Conservation (phyloP, 2,329 filamentous ascomycete genomes). For the Phaeoacremonium minimum region DNA sequence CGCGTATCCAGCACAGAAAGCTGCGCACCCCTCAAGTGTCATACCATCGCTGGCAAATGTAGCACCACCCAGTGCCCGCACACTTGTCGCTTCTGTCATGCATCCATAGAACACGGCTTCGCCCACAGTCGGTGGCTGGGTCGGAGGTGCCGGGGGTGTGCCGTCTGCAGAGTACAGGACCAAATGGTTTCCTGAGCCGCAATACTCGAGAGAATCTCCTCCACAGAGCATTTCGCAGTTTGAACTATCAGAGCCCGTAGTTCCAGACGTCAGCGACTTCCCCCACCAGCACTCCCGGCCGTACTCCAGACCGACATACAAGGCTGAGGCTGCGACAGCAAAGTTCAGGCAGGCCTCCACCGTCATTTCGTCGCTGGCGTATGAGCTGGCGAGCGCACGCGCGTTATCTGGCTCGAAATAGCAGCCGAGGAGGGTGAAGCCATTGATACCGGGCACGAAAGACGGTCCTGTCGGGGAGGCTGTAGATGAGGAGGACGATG, state of each 20-base stretch:
- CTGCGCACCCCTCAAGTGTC: conserved; percentile 33
- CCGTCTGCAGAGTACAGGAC: background rate
- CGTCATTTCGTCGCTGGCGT: background rate
- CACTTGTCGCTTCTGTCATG: conserved; percentile 25
- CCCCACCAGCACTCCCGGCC: background rate
- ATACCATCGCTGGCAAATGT: conserved; percentile 23
- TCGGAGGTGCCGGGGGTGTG: background rate
- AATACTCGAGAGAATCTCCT: background rate
- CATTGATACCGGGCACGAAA: too few species aligned
- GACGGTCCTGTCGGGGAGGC: too few species aligned
- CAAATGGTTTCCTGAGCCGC: background rate
- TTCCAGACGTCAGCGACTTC: conserved; percentile 9
- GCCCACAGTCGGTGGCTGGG: background rate
- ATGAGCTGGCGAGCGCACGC: background rate
- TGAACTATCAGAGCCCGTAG: conserved; percentile 14
- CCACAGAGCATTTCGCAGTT: conserved; percentile 12
- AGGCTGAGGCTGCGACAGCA: background rate
- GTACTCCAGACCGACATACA: background rate
- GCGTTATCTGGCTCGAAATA: background rate
- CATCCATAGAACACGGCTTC: conserved; percentile 35
- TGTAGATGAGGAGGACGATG: too few species aligned
- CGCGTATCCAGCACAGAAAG: too few species aligned
- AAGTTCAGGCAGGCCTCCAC: background rate
- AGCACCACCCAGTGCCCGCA: conserved; percentile 2
- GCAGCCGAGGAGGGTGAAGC: too few species aligned